phyloP scores from a whole-genome alignment of 306 rosid genomes.

The Malus asiatica region DNA sequence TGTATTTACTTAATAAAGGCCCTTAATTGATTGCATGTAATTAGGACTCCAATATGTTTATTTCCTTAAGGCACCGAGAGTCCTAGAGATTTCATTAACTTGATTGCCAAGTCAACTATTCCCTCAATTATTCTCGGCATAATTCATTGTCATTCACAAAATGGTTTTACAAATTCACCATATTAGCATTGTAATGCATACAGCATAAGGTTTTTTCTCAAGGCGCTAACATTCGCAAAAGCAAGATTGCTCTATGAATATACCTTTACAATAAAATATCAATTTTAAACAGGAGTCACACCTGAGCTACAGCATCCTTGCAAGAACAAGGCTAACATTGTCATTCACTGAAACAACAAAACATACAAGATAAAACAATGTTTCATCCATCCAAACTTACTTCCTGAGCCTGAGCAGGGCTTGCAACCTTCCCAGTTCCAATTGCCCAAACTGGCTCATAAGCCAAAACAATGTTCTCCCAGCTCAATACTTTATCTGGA shows the following conservation, averaged over 20 bases:
- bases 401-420: slow-evolving; percentile 83
- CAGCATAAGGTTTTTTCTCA: not conserved
- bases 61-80: too few species aligned
- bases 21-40: too few species aligned
- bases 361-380: not conserved
- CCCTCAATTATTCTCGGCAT: too few species aligned
- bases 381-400: slow-evolving; percentile 28
- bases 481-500: slow-evolving; percentile 34
- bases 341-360: not conserved
- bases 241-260: not conserved
- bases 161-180: too few species aligned
- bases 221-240: not conserved
- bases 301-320: not conserved
- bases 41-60: too few species aligned
- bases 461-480: slow-evolving; percentile 34
- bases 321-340: not conserved
- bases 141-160: too few species aligned
- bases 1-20: too few species aligned
- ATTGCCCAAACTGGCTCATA: slow-evolving; percentile 49
- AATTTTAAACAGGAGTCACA: not conserved
- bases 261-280: not conserved
- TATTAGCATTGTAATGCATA: too few species aligned
- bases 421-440: slow-evolving; percentile 56
- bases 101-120: too few species aligned
- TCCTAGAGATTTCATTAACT: too few species aligned